Conservation (phyloP, 306 rosid species). For the Trichosanthes cucumerina region DNA sequence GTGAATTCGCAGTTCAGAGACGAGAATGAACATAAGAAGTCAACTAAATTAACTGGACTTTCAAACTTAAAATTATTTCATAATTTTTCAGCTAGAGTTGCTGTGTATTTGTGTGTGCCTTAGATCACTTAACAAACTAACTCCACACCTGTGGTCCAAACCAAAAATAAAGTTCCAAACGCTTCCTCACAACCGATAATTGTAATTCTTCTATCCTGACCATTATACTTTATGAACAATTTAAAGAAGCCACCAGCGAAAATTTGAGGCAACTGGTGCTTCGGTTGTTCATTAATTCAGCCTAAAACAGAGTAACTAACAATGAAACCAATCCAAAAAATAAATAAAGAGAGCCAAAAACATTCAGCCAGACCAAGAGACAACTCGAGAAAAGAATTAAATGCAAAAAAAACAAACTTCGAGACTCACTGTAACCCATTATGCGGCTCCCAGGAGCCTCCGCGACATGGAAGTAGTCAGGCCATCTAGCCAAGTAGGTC, state of each 20-base stretch:
- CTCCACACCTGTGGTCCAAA: not conserved
- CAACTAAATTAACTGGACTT: not conserved
- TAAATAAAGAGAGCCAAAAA: not conserved
- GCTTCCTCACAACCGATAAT: not conserved
- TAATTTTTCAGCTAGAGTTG: not conserved
- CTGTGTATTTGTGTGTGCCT: not conserved
- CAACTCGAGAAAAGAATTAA: not conserved
- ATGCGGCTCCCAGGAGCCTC: conserved; percentile 68
- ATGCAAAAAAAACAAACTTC: not conserved
- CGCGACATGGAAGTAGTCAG: conserved; percentile 90
- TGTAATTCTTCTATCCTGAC: not conserved
- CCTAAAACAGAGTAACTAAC: not conserved
- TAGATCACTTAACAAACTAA: too few species aligned
- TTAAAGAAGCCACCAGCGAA: not conserved
- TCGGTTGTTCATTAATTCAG: not conserved
- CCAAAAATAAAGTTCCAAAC: not conserved
- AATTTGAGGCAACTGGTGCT: not conserved
- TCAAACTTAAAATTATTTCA: not conserved
- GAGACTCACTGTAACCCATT: conserved; percentile 88
- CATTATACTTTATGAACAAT: not conserved
- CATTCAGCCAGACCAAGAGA: not conserved
- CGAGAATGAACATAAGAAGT: not conserved
- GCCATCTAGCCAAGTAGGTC: conserved; percentile 98
- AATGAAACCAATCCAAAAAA: not conserved
- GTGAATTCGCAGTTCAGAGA: not conserved